A percentile compares a stretch with the other conserved stretches of the same genome.
These are phyloP conservation scores for Prototheca wickerhamii DNA, from an alignment of 163 green algal genomes.

Conservation along the genomic window DNA sequence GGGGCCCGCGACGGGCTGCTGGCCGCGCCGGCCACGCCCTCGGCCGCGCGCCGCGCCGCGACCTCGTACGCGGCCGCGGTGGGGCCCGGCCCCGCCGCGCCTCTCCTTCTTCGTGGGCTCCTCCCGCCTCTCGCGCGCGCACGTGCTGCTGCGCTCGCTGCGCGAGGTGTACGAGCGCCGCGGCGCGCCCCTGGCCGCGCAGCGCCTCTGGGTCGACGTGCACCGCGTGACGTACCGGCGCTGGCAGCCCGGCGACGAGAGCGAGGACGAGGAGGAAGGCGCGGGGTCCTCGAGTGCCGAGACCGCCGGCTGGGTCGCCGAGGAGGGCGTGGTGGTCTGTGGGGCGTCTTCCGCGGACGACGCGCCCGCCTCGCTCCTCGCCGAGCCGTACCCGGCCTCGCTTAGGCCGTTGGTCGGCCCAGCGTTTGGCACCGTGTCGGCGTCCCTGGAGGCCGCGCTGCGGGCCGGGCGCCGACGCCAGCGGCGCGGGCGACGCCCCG, in stretches of 20 bases:
- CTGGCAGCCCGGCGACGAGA: constrained; percentile 6
- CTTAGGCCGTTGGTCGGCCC: neutral
- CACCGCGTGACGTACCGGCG: constrained; percentile 79
- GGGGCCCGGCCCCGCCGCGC: too few relatives aligned
- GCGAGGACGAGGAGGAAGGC: neutral
- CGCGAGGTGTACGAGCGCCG: too few relatives aligned
- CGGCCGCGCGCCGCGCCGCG: too few relatives aligned
- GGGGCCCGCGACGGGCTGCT: too few relatives aligned
- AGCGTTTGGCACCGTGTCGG: neutral
- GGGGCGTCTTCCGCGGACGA: neutral
- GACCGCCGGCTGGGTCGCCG: too few relatives aligned
- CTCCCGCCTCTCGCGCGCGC: neutral
- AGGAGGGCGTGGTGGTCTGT: neutral
- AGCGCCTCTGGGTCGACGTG: constrained; percentile 71
- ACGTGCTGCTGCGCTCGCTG: neutral
- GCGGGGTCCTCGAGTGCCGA: neutral
- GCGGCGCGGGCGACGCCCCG: neutral
- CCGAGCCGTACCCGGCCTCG: too few relatives aligned
- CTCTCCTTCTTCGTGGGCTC: neutral
- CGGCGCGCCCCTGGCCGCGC: neutral
- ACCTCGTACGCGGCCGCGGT: too few relatives aligned
- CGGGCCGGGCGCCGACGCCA: neutral
- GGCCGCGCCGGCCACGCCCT: too few relatives aligned
- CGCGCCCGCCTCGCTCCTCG: neutral
- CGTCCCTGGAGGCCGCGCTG: neutral